Percentiles rank a stretch among this genome's conserved stretches.
These are phyloP conservation scores for Omphalotus olearius DNA, from an alignment of 1,284 basidiomycete species.

Conservation along the genomic window DNA sequence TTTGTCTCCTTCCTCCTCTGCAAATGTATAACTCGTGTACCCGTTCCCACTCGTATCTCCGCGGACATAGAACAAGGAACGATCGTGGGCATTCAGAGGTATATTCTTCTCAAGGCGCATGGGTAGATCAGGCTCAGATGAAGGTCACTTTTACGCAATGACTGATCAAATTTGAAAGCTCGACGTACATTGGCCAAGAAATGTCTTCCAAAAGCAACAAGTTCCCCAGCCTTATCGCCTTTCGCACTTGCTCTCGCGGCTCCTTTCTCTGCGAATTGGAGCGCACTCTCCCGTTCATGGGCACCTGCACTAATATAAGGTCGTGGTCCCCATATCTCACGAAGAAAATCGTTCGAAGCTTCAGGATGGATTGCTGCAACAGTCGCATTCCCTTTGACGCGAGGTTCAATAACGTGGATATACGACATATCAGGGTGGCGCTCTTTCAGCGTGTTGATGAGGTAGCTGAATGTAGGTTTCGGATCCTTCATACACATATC, in stretches of 20 bases:
- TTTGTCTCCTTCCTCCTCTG: constrained; percentile 14
- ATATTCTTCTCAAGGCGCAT: constrained; percentile 30
- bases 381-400: constrained; percentile 11
- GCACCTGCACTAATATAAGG: constrained; percentile 37
- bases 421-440: constrained; percentile 40
- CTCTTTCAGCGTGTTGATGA: constrained; percentile 21
- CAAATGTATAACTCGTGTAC: constrained; percentile 38
- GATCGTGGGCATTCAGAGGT: constrained; percentile 25
- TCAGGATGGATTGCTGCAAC: background rate
- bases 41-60: constrained; percentile 25
- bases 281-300: constrained; percentile 17
- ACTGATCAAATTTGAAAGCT: background rate
- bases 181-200: constrained; percentile 40
- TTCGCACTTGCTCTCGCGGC: no score
- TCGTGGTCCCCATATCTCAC: constrained; percentile 27
- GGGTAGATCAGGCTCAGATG: constrained; percentile 43
- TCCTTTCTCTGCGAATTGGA: constrained; percentile 5
- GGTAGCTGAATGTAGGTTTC: constrained; percentile 27
- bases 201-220: constrained; percentile 44
- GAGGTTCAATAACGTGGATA: constrained; percentile 41
- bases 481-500: constrained; percentile 37
- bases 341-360: constrained; percentile 24
- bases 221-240: no score
- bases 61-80: constrained; percentile 24
- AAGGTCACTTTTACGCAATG: background rate